Percentiles rank a stretch among this genome's conserved stretches.
Evolutionary conservation across 768 basidiomycete genomes (phyloP).

Genomic region (Clitopilus passeckerianus): DNA sequence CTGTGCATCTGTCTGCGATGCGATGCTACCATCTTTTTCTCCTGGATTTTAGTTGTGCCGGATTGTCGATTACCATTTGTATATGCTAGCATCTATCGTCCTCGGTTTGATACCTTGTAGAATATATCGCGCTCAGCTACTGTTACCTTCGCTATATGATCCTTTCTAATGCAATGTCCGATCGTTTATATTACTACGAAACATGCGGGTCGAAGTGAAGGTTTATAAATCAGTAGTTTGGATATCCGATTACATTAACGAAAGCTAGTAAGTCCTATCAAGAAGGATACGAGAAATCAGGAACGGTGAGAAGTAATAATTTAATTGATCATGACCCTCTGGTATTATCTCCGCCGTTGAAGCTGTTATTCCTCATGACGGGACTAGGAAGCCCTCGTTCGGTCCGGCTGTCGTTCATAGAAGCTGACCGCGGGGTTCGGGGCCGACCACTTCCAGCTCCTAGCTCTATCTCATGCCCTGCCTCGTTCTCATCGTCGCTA

Average conservation of each 20-base stretch:
- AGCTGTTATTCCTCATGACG: conserved; percentile 37
- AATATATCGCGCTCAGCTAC: not conserved
- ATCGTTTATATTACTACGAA: not conserved
- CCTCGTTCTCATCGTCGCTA: conserved; percentile 35
- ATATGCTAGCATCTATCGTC: not conserved
- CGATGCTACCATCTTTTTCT: not conserved
- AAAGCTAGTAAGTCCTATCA: not conserved
- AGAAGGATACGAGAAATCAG: not conserved
- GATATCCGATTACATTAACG: not conserved
- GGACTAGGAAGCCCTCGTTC: conserved; percentile 67
- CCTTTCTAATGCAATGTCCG: not conserved
- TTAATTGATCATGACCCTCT: conserved; percentile 11
- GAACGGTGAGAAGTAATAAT: not conserved
- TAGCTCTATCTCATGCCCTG: conserved; percentile 39
- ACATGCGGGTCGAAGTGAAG: not conserved
- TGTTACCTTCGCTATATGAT: not conserved
- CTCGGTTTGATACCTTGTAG: not conserved
- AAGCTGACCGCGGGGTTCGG: conserved; percentile 9
- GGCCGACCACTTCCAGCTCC: conserved; percentile 17
- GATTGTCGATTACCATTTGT: not conserved
- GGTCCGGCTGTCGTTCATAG: conserved; percentile 46
- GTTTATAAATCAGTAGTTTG: not conserved
- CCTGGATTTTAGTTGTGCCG: not conserved
- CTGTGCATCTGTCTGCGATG: not conserved
- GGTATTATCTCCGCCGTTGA: conserved; percentile 13